A percentile compares a stretch with the other conserved stretches of the same genome.
Evolutionary conservation across 176 grass and related monocot species (phyloP).

Genomic region (Cenchrus fungigraminus): DNA sequence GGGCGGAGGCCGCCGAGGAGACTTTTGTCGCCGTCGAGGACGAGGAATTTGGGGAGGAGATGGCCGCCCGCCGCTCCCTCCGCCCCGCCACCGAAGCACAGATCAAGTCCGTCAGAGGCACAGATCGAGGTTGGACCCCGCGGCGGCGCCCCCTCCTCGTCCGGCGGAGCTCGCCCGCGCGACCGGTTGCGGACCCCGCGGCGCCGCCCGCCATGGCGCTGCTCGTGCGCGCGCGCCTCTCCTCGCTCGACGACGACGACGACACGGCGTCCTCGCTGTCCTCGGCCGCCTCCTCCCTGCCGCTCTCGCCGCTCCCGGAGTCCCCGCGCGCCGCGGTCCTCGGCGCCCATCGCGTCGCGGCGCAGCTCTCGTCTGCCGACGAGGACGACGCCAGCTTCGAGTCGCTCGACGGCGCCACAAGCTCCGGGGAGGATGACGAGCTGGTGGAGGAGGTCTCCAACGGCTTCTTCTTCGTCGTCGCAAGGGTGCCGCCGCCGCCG

Average conservation of each 20-base stretch:
- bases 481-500: conserved; percentile 31
- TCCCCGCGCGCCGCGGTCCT: not conserved
- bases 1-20: no score
- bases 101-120: no score
- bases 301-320: not conserved
- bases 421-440: conserved; percentile 34
- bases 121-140: no score
- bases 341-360: conserved; percentile 45
- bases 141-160: no score
- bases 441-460: conserved; percentile 48
- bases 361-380: conserved; percentile 46
- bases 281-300: conserved; percentile 41
- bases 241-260: conserved; percentile 48
- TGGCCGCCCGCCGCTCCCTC: no score
- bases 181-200: no score
- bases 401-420: conserved; percentile 36
- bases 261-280: conserved; percentile 39
- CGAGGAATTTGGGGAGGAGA: no score
- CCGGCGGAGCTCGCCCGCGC: no score
- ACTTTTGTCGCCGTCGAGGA: no score
- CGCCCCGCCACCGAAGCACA: no score
- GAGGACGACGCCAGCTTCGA: conserved; percentile 22
- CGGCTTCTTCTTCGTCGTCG: conserved; percentile 55
- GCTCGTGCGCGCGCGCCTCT: conserved; percentile 58
- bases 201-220: conserved; percentile 38